Conservation (phyloP, 495 filamentous ascomycete species). For the Penicillium simplicissimum region DNA sequence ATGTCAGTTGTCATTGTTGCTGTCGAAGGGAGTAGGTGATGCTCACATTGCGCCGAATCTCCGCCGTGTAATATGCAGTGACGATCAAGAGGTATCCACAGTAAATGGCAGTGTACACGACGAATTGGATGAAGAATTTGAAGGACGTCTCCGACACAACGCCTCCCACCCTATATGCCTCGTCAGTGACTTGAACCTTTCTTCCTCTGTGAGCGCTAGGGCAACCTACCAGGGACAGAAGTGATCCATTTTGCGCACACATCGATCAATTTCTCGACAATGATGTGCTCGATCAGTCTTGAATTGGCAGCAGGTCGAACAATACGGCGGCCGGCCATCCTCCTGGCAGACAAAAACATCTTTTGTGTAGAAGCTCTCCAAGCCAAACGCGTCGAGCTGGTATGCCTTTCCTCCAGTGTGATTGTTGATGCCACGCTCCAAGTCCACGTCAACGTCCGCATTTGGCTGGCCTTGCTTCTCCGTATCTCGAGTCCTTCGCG, state of each 20-base stretch:
- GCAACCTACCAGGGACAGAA: slow-evolving; percentile 79
- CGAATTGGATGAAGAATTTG: slow-evolving; percentile 90
- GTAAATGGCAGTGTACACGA: slow-evolving; percentile 66
- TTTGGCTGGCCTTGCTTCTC: slow-evolving; percentile 24
- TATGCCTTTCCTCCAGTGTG: slow-evolving; percentile 26
- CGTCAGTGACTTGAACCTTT: slow-evolving; percentile 15
- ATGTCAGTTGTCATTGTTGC: slow-evolving; percentile 14
- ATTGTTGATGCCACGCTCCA: slow-evolving; percentile 26
- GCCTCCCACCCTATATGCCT: slow-evolving; percentile 68
- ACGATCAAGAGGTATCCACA: slow-evolving; percentile 64
- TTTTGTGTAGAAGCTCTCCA: slow-evolving; percentile 68
- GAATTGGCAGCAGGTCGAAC: slow-evolving; percentile 74
- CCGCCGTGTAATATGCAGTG: slow-evolving; percentile 56
- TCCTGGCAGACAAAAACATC: slow-evolving; percentile 79
- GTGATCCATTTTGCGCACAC: slow-evolving; percentile 88
- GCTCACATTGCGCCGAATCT: slow-evolving; percentile 42
- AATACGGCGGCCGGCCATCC: slow-evolving; percentile 80
- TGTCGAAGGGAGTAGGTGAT: background rate
- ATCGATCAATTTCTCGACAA: slow-evolving; percentile 75
- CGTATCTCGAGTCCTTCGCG: slow-evolving; percentile 16
- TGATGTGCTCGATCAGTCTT: slow-evolving; percentile 87
- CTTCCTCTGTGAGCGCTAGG: background rate
- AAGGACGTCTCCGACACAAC: slow-evolving; percentile 81
- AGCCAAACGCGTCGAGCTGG: slow-evolving; percentile 30
- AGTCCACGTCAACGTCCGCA: slow-evolving; percentile 18